Conservation (phyloP, 371 early-diverging fungal species). For the Fennellomyces sp. region DNA sequence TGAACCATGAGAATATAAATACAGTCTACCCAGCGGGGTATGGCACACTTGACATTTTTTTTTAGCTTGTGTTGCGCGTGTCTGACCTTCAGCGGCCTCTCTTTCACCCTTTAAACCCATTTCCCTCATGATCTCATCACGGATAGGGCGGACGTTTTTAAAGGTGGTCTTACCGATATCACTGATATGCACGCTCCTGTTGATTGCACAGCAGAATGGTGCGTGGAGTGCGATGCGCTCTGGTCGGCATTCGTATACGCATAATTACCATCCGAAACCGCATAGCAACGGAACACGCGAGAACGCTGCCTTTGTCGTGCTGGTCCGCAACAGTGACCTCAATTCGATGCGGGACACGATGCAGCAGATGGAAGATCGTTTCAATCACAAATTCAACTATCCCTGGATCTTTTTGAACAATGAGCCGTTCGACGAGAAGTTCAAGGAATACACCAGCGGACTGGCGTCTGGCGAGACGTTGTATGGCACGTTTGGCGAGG, state of each 20-base stretch:
- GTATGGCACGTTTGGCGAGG: slow-evolving; percentile 40
- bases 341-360: slow-evolving; percentile 65
- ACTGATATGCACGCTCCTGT: slow-evolving; percentile 10
- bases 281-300: slow-evolving; percentile 7
- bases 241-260: neutral
- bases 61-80: neutral
- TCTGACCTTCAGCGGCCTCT: neutral
- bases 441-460: slow-evolving; percentile 55
- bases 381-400: slow-evolving; percentile 79
- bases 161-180: slow-evolving; percentile 10
- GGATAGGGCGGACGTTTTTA: slow-evolving; percentile 11
- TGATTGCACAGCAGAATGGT: slow-evolving; percentile 15
- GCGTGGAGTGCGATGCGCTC: neutral
- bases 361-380: slow-evolving; percentile 75
- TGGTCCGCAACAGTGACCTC: slow-evolving; percentile 76
- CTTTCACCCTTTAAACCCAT: neutral
- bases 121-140: slow-evolving; percentile 1
- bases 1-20: too few species aligned
- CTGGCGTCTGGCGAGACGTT: slow-evolving; percentile 49
- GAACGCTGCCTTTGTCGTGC: slow-evolving; percentile 63
- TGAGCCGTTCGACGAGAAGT: slow-evolving; percentile 73
- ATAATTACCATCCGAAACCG: slow-evolving; percentile 13
- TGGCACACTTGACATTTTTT: neutral
- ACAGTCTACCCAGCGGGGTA: too few species aligned
- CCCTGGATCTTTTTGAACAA: slow-evolving; percentile 89